These are phyloP conservation scores for Ophiorrhiza pumila DNA, from an alignment of 257 asterid genomes.

Conservation along the genomic window DNA sequence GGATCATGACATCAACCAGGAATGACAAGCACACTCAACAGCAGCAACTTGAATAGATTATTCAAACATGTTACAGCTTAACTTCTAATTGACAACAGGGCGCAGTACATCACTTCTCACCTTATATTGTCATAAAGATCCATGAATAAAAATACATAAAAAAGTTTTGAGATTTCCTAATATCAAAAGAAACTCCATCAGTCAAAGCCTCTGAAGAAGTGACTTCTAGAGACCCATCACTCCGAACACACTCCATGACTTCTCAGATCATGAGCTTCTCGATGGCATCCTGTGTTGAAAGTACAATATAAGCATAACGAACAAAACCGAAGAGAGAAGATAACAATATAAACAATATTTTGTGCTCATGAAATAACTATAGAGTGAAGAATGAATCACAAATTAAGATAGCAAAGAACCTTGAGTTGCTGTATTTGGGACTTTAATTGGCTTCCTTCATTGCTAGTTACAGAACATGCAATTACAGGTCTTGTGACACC, in stretches of 20 bases:
- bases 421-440: constrained; percentile 78
- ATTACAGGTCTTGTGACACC: constrained; percentile 91
- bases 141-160: neutral
- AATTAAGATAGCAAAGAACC: constrained; percentile 31
- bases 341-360: neutral
- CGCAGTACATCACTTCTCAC: neutral
- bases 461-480: constrained; percentile 83
- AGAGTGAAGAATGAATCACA: neutral
- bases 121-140: neutral
- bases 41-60: neutral
- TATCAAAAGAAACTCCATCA: constrained; percentile 23
- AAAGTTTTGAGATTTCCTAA: neutral
- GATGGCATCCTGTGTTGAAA: constrained; percentile 33
- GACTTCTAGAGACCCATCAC: constrained; percentile 34
- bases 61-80: constrained; percentile 1
- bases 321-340: neutral
- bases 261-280: constrained; percentile 38
- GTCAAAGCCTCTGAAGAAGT: constrained; percentile 38
- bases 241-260: constrained; percentile 25
- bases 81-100: neutral
- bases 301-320: neutral
- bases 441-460: constrained; percentile 86
- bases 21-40: neutral
- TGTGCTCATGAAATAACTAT: neutral
- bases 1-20: too few relatives aligned